Percentiles rank a stretch among this genome's conserved stretches.
phyloP scores from a whole-genome alignment of 2,329 filamentous ascomycete genomes.

The Cladophialophora chaetospira region DNA sequence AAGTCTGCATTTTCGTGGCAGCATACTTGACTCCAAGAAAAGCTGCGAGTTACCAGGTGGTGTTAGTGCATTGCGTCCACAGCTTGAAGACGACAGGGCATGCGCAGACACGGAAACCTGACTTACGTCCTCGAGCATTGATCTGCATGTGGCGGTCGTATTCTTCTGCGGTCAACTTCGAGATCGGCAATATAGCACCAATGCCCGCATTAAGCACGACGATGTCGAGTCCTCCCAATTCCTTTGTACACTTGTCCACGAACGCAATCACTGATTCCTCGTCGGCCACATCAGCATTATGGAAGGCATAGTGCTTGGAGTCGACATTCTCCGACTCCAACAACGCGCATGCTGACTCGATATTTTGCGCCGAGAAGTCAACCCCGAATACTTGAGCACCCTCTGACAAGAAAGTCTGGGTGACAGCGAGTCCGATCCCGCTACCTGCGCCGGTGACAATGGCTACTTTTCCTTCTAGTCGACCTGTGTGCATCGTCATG shows the following conservation, averaged over 20 bases:
- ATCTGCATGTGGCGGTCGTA: constrained; percentile 43
- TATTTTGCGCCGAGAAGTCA: constrained; percentile 22
- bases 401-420: constrained; percentile 43
- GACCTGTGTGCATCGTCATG: constrained; percentile 11
- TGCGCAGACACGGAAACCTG: not conserved
- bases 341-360: constrained; percentile 5
- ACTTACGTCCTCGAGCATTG: constrained; percentile 34
- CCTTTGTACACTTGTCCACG: constrained; percentile 7
- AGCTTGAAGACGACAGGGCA: not conserved
- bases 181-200: constrained; percentile 55
- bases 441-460: constrained; percentile 38
- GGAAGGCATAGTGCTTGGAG: not conserved
- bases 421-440: constrained; percentile 45
- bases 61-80: not conserved
- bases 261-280: constrained; percentile 16
- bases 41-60: not conserved
- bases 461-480: constrained; percentile 41
- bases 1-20: constrained; percentile 45
- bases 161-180: constrained; percentile 52
- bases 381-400: constrained; percentile 44
- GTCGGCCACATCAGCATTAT: constrained; percentile 12
- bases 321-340: constrained; percentile 7
- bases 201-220: constrained; percentile 46
- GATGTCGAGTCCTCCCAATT: constrained; percentile 16
- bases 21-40: constrained; percentile 44